phyloP scores from a whole-genome alignment of 805 yeast species.

The Zygotorulaspora florentina region DNA sequence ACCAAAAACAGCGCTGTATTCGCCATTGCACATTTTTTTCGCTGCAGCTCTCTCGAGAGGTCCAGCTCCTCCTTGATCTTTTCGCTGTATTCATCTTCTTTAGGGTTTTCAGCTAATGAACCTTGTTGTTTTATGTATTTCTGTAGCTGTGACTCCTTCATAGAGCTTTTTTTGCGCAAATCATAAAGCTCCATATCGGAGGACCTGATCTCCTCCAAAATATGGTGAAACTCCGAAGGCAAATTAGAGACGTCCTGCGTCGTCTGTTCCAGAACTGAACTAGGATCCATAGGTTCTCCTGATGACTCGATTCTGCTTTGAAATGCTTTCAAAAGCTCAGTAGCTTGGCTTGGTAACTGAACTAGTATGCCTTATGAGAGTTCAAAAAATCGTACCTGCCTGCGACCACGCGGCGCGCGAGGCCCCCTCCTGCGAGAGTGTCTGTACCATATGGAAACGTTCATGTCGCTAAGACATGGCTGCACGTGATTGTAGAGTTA shows the following conservation, averaged over 20 bases:
- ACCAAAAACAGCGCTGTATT: constrained; percentile 79
- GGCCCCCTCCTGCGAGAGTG: too few species aligned
- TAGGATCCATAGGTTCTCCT: constrained; percentile 67
- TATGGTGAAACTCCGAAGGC: constrained; percentile 79
- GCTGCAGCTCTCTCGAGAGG: constrained; percentile 57
- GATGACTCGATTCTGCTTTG: neutral
- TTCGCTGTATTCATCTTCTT: constrained; percentile 62
- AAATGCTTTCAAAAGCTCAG: neutral
- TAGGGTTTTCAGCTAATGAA: constrained; percentile 72
- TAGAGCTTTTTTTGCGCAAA: constrained; percentile 58
- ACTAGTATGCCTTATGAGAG: too few species aligned
- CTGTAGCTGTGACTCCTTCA: constrained; percentile 74
- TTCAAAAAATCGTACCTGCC: neutral
- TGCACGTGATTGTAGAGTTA: too few species aligned
- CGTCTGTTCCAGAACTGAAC: constrained; percentile 72
- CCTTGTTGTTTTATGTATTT: constrained; percentile 82
- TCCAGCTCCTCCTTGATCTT: constrained; percentile 68
- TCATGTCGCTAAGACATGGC: too few species aligned
- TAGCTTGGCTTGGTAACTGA: too few species aligned
- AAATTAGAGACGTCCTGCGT: constrained; percentile 73
- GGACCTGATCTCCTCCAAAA: constrained; percentile 70
- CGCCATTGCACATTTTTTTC: constrained; percentile 72
- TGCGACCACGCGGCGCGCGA: too few species aligned
- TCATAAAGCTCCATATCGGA: constrained; percentile 67
- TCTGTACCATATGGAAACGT: too few species aligned